Percentiles rank a stretch among this genome's conserved stretches.
Conservation (phyloP, 768 basidiomycete species). For the Sarcomyxa edulis region DNA sequence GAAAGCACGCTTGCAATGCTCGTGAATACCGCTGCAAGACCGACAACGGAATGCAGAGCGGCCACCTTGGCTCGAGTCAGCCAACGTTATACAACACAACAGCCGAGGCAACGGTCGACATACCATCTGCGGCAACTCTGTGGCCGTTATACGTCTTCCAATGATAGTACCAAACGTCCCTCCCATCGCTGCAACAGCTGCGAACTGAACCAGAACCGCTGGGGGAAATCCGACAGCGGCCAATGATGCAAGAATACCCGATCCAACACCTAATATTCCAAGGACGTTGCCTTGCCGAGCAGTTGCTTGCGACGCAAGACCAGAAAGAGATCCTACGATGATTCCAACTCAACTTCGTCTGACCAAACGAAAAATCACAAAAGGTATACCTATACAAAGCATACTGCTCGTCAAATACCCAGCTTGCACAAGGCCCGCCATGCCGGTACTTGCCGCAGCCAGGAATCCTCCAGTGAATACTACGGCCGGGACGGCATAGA, state of each 20-base stretch:
- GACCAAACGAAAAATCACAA: not conserved
- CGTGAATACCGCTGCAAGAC: constrained; percentile 84
- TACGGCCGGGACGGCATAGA: constrained; percentile 74
- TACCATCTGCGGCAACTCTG: constrained; percentile 85
- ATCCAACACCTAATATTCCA: constrained; percentile 81
- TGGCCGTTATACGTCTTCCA: constrained; percentile 80
- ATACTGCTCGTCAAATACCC: constrained; percentile 82
- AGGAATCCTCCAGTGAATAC: constrained; percentile 83
- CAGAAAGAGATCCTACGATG: constrained; percentile 65
- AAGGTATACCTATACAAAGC: constrained; percentile 67
- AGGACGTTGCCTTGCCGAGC: constrained; percentile 85
- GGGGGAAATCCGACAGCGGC: constrained; percentile 79
- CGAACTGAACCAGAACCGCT: constrained; percentile 74
- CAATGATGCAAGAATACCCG: constrained; percentile 76
- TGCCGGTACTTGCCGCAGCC: constrained; percentile 76
- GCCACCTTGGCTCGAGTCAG: constrained; percentile 30
- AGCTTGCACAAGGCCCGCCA: constrained; percentile 83
- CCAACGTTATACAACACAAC: not conserved
- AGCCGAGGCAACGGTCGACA: constrained; percentile 34
- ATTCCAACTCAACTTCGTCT: constrained; percentile 3
- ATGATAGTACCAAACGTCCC: constrained; percentile 65
- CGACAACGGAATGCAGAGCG: constrained; percentile 84
- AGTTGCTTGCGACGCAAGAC: constrained; percentile 73
- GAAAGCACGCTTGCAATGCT: constrained; percentile 78
- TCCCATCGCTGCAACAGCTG: constrained; percentile 70